Evolutionary conservation across 768 basidiomycete genomes (phyloP).

Genomic region (Suillus subalutaceus): DNA sequence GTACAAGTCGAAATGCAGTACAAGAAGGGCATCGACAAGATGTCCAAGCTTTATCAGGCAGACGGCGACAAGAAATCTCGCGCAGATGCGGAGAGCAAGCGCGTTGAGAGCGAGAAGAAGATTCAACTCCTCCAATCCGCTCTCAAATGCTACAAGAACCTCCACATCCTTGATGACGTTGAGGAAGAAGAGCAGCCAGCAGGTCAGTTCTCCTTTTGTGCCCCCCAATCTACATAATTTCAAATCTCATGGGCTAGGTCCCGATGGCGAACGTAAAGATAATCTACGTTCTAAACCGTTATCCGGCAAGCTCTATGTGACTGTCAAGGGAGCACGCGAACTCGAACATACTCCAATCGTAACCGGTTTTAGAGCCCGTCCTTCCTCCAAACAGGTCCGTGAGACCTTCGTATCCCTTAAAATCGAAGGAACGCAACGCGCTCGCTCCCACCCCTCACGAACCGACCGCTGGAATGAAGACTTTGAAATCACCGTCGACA

Average conservation of each 20-base stretch:
- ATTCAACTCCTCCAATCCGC: conserved; percentile 91
- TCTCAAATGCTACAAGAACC: conserved; percentile 93
- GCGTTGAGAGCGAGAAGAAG: conserved; percentile 94
- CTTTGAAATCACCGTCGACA: conserved; percentile 95
- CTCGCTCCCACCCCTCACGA: conserved; percentile 88
- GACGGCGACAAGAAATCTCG: conserved; percentile 98
- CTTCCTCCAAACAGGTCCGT: conserved; percentile 71
- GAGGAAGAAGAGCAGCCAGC: conserved; percentile 77
- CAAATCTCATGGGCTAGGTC: conserved; percentile 43
- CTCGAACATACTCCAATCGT: conserved; percentile 90
- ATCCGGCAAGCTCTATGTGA: conserved; percentile 89
- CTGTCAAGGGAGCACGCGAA: conserved; percentile 88
- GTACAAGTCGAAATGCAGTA: conserved; percentile 98
- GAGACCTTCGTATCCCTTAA: conserved; percentile 95
- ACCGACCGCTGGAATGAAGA: conserved; percentile 98
- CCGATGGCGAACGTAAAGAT: conserved; percentile 87
- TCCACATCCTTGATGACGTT: conserved; percentile 90
- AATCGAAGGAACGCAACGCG: conserved; percentile 93
- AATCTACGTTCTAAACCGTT: conserved; percentile 92
- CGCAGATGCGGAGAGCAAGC: conserved; percentile 91
- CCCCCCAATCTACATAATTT: background rate
- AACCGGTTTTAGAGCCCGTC: conserved; percentile 61
- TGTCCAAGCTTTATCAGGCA: conserved; percentile 94
- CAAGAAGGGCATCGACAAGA: conserved; percentile 98
- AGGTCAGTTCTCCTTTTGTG: conserved; percentile 40